Conservation (phyloP, 139 green algal species). For the Ostreobium quekettii region DNA sequence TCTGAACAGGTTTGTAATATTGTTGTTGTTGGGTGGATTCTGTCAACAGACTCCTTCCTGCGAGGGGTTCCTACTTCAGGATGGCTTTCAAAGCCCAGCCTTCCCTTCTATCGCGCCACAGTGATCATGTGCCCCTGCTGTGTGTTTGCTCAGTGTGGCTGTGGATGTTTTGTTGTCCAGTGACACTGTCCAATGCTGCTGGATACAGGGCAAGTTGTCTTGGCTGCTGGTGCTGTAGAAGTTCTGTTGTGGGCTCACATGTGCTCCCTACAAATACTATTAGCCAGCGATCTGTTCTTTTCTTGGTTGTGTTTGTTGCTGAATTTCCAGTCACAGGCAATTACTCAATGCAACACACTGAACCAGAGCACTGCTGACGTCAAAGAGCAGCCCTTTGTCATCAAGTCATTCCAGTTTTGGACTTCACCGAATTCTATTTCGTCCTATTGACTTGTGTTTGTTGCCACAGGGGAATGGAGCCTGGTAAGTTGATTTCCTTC, state of each 20-base stretch:
- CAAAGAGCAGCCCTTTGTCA: slow-evolving; percentile 28
- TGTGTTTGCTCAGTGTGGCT: too few relatives aligned
- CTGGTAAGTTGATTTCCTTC: slow-evolving; percentile 43
- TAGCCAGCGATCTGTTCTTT: too few relatives aligned
- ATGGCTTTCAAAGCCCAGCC: not conserved
- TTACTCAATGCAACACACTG: too few relatives aligned
- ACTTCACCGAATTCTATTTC: not conserved
- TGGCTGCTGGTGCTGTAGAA: too few relatives aligned
- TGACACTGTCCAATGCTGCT: too few relatives aligned
- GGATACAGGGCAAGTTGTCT: too few relatives aligned
- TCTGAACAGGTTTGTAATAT: not conserved
- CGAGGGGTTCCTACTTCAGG: not conserved
- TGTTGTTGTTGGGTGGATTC: not conserved
- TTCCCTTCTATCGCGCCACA: not conserved
- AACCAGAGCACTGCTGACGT: slow-evolving; percentile 52
- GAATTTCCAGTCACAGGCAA: too few relatives aligned
- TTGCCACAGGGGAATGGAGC: slow-evolving; percentile 19
- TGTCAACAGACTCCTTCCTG: not conserved
- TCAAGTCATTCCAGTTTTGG: slow-evolving; percentile 16
- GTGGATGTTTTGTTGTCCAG: too few relatives aligned
- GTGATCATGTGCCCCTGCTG: not conserved
- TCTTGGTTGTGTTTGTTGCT: too few relatives aligned
- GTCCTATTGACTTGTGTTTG: not conserved
- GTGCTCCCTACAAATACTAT: too few relatives aligned
- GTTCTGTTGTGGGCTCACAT: too few relatives aligned